These are phyloP conservation scores for Zymoseptoria pseudotritici DNA, from an alignment of 2,329 filamentous ascomycete species.

Conservation along the genomic window DNA sequence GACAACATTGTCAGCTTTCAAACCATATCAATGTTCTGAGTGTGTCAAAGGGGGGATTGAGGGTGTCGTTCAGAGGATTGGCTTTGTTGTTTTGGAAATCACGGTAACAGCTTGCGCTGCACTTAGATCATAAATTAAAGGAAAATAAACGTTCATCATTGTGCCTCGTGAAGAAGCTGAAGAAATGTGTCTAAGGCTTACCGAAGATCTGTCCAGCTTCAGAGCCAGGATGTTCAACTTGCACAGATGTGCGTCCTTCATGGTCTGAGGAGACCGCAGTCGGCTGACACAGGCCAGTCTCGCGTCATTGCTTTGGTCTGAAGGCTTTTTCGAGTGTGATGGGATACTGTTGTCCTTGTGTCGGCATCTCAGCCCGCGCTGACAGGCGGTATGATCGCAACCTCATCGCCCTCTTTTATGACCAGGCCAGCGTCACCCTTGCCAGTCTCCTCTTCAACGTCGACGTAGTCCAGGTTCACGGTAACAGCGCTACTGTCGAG, in stretches of 20 bases:
- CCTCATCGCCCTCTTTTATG: conserved; percentile 70
- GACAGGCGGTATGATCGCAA: conserved; percentile 80
- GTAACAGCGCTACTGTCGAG: conserved; percentile 69
- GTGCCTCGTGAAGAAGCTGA: neutral
- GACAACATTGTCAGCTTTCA: neutral
- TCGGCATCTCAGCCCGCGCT: conserved; percentile 60
- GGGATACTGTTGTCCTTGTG: neutral
- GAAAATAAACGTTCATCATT: conserved; percentile 1
- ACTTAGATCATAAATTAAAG: conserved; percentile 3
- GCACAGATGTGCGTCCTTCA: neutral
- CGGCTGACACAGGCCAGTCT: too few species aligned
- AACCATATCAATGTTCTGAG: neutral
- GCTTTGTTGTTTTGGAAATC: neutral
- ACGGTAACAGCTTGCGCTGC: conserved; percentile 1
- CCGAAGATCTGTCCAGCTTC: neutral
- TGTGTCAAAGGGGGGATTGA: neutral
- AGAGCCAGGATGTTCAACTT: neutral
- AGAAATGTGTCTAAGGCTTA: neutral
- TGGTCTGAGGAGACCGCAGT: too few species aligned
- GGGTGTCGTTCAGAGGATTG: neutral
- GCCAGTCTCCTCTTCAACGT: conserved; percentile 48
- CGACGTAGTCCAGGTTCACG: conserved; percentile 74
- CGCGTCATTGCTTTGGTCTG: too few species aligned
- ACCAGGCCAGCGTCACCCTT: conserved; percentile 37
- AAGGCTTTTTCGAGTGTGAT: too few species aligned